Evolutionary conservation across 306 rosid genomes (phyloP).

Genomic region (Neltuma alba): DNA sequence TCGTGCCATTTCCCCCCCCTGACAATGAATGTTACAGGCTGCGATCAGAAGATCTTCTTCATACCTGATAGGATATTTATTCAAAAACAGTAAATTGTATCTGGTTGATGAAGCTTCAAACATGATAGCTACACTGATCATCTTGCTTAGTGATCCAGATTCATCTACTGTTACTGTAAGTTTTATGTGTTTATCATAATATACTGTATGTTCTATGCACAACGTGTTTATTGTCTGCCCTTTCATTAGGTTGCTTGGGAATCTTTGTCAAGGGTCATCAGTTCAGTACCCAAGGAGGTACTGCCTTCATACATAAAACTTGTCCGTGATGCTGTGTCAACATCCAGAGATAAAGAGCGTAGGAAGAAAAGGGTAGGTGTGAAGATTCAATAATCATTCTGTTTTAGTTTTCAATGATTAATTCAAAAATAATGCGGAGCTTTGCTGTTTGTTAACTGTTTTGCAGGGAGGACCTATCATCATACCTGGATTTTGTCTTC

Average conservation of each 20-base stretch:
- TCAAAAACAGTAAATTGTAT: conserved; percentile 88
- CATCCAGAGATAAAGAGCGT: conserved; percentile 91
- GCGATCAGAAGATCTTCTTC: conserved; percentile 76
- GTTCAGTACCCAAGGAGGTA: conserved; percentile 83
- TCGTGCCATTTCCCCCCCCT: not conserved
- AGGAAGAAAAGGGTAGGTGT: conserved; percentile 89
- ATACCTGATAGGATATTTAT: conserved; percentile 87
- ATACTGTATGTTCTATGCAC: conserved; percentile 20
- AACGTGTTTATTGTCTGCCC: conserved; percentile 27
- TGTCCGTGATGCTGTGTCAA: conserved; percentile 97
- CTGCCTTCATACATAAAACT: conserved; percentile 90
- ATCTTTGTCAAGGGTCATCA: conserved; percentile 84
- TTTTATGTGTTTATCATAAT: conserved; percentile 30
- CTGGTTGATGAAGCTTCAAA: conserved; percentile 94
- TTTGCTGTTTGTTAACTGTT: conserved; percentile 23
- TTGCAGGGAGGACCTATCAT: conserved; percentile 92
- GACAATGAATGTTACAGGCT: conserved; percentile 62
- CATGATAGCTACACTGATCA: conserved; percentile 82
- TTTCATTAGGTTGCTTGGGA: conserved; percentile 81
- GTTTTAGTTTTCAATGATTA: conserved; percentile 11
- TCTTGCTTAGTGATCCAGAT: conserved; percentile 91
- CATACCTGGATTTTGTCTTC: conserved; percentile 93
- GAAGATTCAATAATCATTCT: conserved; percentile 18
- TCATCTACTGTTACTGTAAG: conserved; percentile 77
- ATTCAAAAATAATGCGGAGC: conserved; percentile 16